Conservation (phyloP, 1,139 yeast genomes). For the Pichia norvegensis region DNA sequence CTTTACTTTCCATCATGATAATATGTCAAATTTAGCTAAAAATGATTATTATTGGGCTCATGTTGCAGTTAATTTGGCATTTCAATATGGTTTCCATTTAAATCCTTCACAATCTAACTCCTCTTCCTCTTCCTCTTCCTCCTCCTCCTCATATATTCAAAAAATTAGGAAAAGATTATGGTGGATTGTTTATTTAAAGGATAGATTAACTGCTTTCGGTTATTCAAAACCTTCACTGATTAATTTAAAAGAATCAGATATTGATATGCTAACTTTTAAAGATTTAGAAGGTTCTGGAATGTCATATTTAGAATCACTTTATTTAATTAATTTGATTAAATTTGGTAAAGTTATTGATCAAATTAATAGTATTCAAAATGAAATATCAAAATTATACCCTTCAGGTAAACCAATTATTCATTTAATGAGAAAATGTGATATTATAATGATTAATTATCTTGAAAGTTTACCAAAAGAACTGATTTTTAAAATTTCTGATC, state of each 20-base stretch:
- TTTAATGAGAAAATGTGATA: constrained; percentile 59
- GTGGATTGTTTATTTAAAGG: constrained; percentile 77
- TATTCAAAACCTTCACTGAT: constrained; percentile 69
- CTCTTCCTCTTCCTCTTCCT: too few relatives aligned
- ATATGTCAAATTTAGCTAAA: constrained; percentile 68
- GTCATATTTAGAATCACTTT: constrained; percentile 47
- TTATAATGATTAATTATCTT: constrained; percentile 77
- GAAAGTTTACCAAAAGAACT: constrained; percentile 58
- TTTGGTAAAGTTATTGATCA: constrained; percentile 70
- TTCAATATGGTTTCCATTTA: constrained; percentile 73
- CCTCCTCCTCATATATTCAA: constrained; percentile 39
- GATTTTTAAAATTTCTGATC: constrained; percentile 54
- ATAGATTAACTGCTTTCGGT: constrained; percentile 54
- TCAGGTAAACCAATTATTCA: constrained; percentile 13
- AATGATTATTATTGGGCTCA: constrained; percentile 75
- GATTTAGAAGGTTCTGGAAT: constrained; percentile 46
- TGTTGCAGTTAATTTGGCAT: constrained; percentile 66
- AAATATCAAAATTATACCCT: constrained; percentile 23
- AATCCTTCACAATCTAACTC: constrained; percentile 24
- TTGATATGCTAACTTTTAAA: constrained; percentile 58
- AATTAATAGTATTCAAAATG: constrained; percentile 62
- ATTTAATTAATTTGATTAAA: constrained; percentile 58
- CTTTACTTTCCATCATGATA: constrained; percentile 69
- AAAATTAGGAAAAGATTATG: constrained; percentile 63
- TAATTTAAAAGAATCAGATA: constrained; percentile 70